Base-by-base conservation (phyloP, 768 basidiomycete species). In the Rhodotorula babjevae region DNA sequence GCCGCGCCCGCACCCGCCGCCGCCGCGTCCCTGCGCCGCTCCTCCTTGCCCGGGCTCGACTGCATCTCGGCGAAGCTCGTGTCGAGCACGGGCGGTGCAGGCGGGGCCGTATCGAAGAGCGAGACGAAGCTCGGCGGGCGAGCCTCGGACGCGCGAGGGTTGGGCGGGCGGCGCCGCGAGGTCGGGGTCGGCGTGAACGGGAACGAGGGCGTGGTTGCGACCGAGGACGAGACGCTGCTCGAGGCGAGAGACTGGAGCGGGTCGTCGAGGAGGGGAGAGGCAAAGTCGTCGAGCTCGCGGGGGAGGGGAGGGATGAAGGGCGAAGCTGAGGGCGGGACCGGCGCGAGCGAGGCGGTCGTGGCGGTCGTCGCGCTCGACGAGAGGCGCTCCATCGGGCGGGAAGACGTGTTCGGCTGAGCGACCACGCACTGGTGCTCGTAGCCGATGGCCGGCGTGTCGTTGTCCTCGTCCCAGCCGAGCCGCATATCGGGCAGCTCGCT, bases 21-120 rank as follows among this genome's bases (percentile, higher is more conserved):
- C 33, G 18, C 59, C 50, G 10, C 23, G 56, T n/a, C 44, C 2
- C 23, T 11, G 7, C 44, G 27, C 23, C 12, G 15, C 31, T n/a
- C 42, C 27, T 25, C 55, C 42, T 31, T 52, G 19, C 25, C 27
- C 52, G n/a, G 60, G 18, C 25, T 47, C 47, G 12, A 47, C 60
- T 52, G 50, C 50, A 52, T 52, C 27, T 52, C 50, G n/a, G 31
- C 15, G 15, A 55, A 44, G 42, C 56, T 31, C 19, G 40, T 25
- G 36, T 50, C 47, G 44, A 63, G 31, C 15, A 29, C 57, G 9
- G 58, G 63, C 10, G 69, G 56, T 7, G 50, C 42, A 23, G 72
- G 72, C 16, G 65, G 65, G 6, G 65, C 61, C 9, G 68, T 74
- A 58, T 74, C 68, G 68, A 74, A 74, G 8, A 74, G 65, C 4